phyloP scores from a whole-genome alignment of 78 protist species.

The Dictyostelium brefeldianum region DNA sequence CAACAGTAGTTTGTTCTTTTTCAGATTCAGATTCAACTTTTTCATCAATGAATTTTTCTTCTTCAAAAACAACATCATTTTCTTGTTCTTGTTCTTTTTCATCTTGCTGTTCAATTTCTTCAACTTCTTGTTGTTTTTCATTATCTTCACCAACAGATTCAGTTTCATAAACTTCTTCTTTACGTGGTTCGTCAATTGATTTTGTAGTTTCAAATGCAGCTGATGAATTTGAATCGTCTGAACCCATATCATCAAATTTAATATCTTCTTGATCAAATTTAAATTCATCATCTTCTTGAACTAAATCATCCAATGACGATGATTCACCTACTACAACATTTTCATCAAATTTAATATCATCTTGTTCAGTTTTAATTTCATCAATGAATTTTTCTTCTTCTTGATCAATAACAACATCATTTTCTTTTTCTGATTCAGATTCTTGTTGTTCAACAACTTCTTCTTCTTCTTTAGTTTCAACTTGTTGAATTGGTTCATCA shows the following conservation, averaged over 20 bases:
- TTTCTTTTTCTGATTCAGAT: too few species aligned
- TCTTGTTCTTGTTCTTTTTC: neutral
- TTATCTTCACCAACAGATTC: neutral
- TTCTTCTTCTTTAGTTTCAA: neutral
- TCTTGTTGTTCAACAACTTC: neutral
- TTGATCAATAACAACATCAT: neutral
- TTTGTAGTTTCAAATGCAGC: neutral
- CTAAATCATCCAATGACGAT: neutral
- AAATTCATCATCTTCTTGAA: neutral
- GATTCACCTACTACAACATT: neutral
- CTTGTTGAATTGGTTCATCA: neutral
- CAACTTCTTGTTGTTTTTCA: neutral
- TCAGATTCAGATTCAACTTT: neutral
- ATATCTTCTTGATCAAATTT: constrained; percentile 9
- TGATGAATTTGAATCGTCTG: neutral
- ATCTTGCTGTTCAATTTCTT: neutral
- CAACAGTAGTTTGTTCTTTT: neutral
- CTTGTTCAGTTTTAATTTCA: neutral
- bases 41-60: neutral
- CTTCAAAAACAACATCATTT: neutral
- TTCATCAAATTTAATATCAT: neutral
- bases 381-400: neutral
- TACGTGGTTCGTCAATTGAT: constrained; percentile 14
- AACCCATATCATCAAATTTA: neutral
- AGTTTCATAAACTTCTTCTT: constrained; percentile 6